Base-by-base conservation (phyloP, 2,329 filamentous ascomycete genomes). In the Diaporthe destruens region DNA sequence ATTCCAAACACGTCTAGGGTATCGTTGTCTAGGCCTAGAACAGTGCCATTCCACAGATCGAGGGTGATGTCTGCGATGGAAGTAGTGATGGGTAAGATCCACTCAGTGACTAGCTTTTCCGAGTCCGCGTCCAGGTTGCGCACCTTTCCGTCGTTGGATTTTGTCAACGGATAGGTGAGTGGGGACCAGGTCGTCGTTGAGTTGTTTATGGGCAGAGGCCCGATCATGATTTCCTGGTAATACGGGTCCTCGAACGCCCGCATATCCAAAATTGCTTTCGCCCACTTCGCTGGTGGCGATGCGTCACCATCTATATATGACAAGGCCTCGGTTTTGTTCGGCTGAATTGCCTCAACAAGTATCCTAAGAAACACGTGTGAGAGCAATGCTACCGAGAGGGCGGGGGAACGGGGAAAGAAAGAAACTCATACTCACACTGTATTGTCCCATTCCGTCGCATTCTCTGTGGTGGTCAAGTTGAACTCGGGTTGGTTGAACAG, bases 291-390 rank as follows among this genome's bases (percentile, higher is more conserved):
- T 1, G 85, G 85, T 1, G 77, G 75, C 4, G 81, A 71, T 0
- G 77, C 81, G 8, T 76, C 74, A 2, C 79, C 80, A 42, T 87
- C 84, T 1, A 88, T 76, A 71, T 86, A 88, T 2, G 80, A 72
- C 59, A 86, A 70, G 0, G 81, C 84, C 71, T 86, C 85, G 0
- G 85, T 85, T 79, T 88, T 88, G 78, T 88, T 88, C 0, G 86
- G 86, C 29, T 77, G 75, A 66, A 87, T 78, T 0, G 83, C 74
- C 76, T 87, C 85, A 1, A 81, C 76, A 2, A 80, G 75, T 5
- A 80, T 66, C 12, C 78, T 80, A 49, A 12, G 32, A 6, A 0
- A 0, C 1, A 23, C 3, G 29, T 20, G 20, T n/a, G 6, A 69
- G 51, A 44, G 12, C 29, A 12, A 11, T 39, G 36, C 36, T 14